Percentiles rank a stretch among this genome's conserved stretches.
phyloP scores from a whole-genome alignment of 1,139 yeast genomes.

The Kazachstania sp. region DNA sequence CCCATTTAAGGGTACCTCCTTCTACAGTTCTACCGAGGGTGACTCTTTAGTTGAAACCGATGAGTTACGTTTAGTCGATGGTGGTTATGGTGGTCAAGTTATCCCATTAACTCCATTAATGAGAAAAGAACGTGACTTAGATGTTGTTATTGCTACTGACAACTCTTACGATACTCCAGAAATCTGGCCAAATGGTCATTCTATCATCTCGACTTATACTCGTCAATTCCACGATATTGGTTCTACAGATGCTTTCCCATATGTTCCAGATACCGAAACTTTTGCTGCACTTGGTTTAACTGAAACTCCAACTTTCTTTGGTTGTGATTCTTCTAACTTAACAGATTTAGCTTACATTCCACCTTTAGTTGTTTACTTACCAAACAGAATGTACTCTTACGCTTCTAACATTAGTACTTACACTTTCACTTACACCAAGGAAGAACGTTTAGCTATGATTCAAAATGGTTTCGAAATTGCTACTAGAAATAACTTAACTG shows the following conservation, averaged over 20 bases:
- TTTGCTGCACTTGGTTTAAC: slow-evolving; percentile 51
- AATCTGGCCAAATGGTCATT: slow-evolving; percentile 71
- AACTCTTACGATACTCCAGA: slow-evolving; percentile 68
- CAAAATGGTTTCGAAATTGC: slow-evolving; percentile 75
- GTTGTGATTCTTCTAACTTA: slow-evolving; percentile 66
- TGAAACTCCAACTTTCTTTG: slow-evolving; percentile 70
- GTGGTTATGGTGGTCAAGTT: slow-evolving; percentile 78
- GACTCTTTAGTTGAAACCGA: slow-evolving; percentile 31
- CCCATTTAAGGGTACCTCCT: slow-evolving; percentile 43
- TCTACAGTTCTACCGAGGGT: slow-evolving; percentile 29
- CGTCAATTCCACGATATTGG: slow-evolving; percentile 62
- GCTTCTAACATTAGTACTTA: slow-evolving; percentile 66
- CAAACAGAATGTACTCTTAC: slow-evolving; percentile 64
- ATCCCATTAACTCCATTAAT: slow-evolving; percentile 71
- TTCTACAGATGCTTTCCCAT: slow-evolving; percentile 64
- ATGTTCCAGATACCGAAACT: slow-evolving; percentile 69
- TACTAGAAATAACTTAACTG: slow-evolving; percentile 62
- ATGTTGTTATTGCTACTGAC: slow-evolving; percentile 74
- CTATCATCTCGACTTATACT: slow-evolving; percentile 54
- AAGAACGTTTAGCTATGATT: slow-evolving; percentile 53
- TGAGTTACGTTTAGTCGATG: slow-evolving; percentile 65
- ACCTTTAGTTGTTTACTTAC: slow-evolving; percentile 74
- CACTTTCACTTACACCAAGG: slow-evolving; percentile 51
- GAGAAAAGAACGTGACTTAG: slow-evolving; percentile 60
- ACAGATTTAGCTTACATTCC: slow-evolving; percentile 48